Conservation (phyloP, 345 rosid species). For the Camelina sativa region DNA sequence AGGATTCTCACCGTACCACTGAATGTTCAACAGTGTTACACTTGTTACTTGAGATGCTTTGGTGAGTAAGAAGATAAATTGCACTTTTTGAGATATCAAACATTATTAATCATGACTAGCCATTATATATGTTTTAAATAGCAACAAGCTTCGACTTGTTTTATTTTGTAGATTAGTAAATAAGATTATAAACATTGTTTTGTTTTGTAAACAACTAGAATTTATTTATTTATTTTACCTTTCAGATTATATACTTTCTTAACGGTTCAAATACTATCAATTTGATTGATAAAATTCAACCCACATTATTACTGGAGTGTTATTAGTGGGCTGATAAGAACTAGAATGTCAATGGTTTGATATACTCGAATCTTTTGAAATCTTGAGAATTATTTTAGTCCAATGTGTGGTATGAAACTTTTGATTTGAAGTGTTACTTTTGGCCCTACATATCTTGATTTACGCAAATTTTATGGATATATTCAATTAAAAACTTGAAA, state of each 20-base stretch:
- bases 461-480: conserved; percentile 25
- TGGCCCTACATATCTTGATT: conserved; percentile 45
- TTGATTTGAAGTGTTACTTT: conserved; percentile 33
- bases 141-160: not conserved
- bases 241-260: not conserved
- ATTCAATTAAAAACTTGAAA: not conserved
- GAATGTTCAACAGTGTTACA: not conserved
- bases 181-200: no score
- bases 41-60: not conserved
- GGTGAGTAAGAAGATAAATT: not conserved
- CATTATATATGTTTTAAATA: not conserved
- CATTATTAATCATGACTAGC: not conserved
- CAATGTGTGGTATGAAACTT: conserved; percentile 40
- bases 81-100: not conserved
- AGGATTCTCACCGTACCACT: conserved; percentile 7
- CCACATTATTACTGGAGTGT: conserved; percentile 13
- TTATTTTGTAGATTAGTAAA: no score
- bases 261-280: not conserved
- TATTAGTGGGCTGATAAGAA: conserved; percentile 32
- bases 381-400: conserved; percentile 23
- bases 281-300: conserved; percentile 7
- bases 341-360: conserved; percentile 31
- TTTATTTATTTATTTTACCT: no score
- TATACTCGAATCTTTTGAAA: conserved; percentile 40
- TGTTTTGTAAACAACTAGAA: not conserved